These are phyloP conservation scores for Cochlearia excelsa DNA, from an alignment of 345 rosid genomes.

Conservation along the genomic window DNA sequence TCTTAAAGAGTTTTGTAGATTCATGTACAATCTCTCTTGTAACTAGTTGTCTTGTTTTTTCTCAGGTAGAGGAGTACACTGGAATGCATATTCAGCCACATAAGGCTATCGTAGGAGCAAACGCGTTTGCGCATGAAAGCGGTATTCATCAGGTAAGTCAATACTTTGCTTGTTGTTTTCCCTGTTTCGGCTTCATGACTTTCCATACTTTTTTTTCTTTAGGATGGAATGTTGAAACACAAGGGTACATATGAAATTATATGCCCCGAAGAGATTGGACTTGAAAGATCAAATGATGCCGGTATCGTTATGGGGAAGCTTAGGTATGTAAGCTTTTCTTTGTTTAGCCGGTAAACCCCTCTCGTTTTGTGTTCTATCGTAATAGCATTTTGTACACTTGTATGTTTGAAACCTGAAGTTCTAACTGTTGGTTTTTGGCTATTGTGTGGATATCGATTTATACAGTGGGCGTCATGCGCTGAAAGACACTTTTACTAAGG, in stretches of 20 bases:
- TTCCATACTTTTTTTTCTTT: slow-evolving; percentile 22
- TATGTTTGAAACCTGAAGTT: background rate
- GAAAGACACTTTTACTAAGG: slow-evolving; percentile 73
- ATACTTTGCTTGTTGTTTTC: background rate
- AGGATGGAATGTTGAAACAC: slow-evolving; percentile 98
- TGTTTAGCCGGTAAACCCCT: slow-evolving; percentile 11
- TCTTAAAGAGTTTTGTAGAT: background rate
- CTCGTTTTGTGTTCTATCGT: background rate
- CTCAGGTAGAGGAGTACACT: slow-evolving; percentile 84
- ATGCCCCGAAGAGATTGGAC: slow-evolving; percentile 86
- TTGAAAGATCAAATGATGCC: slow-evolving; percentile 75
- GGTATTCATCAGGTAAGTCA: slow-evolving; percentile 84
- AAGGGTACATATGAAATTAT: slow-evolving; percentile 90
- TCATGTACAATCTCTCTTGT: background rate
- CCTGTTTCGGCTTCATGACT: background rate
- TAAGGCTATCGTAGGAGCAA: slow-evolving; percentile 93
- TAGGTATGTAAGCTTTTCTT: slow-evolving; percentile 45
- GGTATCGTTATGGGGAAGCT: slow-evolving; percentile 96
- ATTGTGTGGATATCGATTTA: slow-evolving; percentile 21
- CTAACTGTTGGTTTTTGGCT: slow-evolving; percentile 17
- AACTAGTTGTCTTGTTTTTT: slow-evolving; percentile 2
- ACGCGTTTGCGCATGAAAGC: slow-evolving; percentile 97
- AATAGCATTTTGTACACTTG: background rate
- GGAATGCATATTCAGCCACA: slow-evolving; percentile 90
- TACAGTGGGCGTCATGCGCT: slow-evolving; percentile 94